phyloP scores from a whole-genome alignment of 768 basidiomycete species.

The Chlorophyllum brunneum region DNA sequence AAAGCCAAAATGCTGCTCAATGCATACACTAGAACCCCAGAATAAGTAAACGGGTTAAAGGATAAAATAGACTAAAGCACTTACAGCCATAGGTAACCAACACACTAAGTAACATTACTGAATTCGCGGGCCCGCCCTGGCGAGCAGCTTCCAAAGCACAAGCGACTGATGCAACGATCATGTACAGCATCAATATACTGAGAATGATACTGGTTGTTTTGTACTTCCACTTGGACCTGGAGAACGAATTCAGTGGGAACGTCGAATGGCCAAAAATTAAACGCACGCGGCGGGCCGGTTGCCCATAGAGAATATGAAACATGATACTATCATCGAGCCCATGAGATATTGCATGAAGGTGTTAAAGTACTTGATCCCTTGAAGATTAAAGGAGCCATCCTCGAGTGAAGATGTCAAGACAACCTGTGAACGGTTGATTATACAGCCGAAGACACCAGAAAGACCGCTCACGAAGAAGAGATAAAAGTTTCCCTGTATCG shows the following conservation, averaged over 20 bases:
- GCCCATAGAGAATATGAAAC: slow-evolving; percentile 94
- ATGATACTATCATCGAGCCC: slow-evolving; percentile 80
- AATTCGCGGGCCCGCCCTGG: slow-evolving; percentile 64
- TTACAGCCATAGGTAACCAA: slow-evolving; percentile 79
- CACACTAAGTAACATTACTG: slow-evolving; percentile 80
- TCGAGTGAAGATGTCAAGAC: slow-evolving; percentile 89
- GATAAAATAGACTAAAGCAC: slow-evolving; percentile 16
- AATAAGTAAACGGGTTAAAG: not conserved
- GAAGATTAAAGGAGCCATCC: slow-evolving; percentile 59
- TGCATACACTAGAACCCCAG: slow-evolving; percentile 53
- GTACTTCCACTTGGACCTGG: slow-evolving; percentile 83
- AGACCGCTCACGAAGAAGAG: slow-evolving; percentile 76
- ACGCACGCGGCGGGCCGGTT: slow-evolving; percentile 83
- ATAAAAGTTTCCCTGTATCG: slow-evolving; percentile 83
- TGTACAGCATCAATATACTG: slow-evolving; percentile 76
- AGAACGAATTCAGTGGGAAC: not conserved
- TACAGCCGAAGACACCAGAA: not conserved
- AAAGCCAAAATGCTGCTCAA: slow-evolving; percentile 77
- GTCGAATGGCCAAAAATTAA: not conserved
- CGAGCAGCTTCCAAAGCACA: slow-evolving; percentile 71
- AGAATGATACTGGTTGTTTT: slow-evolving; percentile 70
- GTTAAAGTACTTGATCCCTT: slow-evolving; percentile 70
- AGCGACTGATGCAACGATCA: slow-evolving; percentile 77
- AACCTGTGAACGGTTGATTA: slow-evolving; percentile 41
- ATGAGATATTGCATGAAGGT: slow-evolving; percentile 71